phyloP scores from a whole-genome alignment of 2,329 filamentous ascomycete genomes.

The Trichothecium sympodiale region DNA sequence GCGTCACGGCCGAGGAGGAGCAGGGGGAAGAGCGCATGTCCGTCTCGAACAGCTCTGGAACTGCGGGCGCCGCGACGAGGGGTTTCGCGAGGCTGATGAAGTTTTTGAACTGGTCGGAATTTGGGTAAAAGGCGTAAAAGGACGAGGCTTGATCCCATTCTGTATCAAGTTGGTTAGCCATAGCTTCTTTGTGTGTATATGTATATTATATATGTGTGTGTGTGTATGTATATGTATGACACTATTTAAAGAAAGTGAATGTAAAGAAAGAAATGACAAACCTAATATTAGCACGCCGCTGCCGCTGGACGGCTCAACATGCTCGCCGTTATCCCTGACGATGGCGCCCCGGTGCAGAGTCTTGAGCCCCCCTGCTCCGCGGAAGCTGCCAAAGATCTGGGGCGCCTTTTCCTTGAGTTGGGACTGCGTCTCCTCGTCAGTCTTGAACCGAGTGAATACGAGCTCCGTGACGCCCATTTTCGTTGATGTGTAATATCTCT shows the following conservation, averaged over 20 bases:
- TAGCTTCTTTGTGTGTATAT: no score
- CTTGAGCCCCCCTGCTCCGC: not conserved
- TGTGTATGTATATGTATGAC: no score
- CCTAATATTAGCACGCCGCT: no score
- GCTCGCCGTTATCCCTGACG: constrained; percentile 8
- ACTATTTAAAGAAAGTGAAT: no score
- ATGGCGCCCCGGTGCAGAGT: not conserved
- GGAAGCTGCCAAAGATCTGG: not conserved
- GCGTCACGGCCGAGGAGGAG: not conserved
- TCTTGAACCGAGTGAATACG: not conserved
- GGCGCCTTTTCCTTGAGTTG: not conserved
- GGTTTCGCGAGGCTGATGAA: not conserved
- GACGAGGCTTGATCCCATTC: constrained; percentile 1
- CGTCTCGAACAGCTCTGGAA: not conserved
- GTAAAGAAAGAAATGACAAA: no score
- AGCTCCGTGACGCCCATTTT: not conserved
- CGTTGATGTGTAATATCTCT: no score
- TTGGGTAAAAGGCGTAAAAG: not conserved
- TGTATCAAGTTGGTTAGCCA: no score
- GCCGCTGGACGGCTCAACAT: no score
- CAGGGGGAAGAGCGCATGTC: not conserved
- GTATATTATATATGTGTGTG: no score
- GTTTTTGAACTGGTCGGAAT: not conserved
- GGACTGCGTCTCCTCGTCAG: not conserved
- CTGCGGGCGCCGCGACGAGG: not conserved